Conservation (phyloP, 1,139 yeast genomes). For the Saccharomyces hybrid region DNA sequence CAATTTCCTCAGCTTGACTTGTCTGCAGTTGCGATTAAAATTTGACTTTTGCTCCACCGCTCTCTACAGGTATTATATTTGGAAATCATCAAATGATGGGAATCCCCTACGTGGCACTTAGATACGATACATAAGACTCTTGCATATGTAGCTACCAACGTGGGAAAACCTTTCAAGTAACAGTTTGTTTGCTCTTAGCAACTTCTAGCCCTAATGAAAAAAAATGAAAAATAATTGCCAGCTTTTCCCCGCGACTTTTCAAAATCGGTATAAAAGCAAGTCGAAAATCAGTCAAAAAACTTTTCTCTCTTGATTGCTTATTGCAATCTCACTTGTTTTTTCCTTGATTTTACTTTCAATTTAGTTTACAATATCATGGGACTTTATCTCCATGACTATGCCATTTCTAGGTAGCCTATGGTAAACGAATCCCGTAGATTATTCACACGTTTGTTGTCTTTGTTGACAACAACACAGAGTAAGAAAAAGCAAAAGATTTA, state of each 20-base stretch:
- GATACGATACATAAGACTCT: background rate
- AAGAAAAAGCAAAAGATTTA: constrained; percentile 11
- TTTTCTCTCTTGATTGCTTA: background rate
- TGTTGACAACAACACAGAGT: constrained; percentile 21
- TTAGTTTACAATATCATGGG: constrained; percentile 14
- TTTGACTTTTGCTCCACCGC: background rate
- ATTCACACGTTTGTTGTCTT: constrained; percentile 14
- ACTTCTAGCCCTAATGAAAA: background rate
- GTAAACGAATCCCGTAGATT: constrained; percentile 33
- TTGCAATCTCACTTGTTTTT: background rate
- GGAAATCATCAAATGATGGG: background rate
- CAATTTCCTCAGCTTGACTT: background rate
- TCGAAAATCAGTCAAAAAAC: background rate
- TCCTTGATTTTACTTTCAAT: background rate
- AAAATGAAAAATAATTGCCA: background rate
- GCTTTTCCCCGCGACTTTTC: background rate
- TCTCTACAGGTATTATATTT: background rate
- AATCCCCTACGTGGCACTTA: background rate
- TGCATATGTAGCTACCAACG: background rate
- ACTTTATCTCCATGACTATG: constrained; percentile 31
- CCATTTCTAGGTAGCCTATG: constrained; percentile 26
- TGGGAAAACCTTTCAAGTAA: background rate
- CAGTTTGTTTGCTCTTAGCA: background rate
- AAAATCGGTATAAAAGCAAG: background rate
- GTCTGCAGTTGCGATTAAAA: background rate